Conservation (phyloP, 805 yeast genomes). For the Candida andamanensis region DNA sequence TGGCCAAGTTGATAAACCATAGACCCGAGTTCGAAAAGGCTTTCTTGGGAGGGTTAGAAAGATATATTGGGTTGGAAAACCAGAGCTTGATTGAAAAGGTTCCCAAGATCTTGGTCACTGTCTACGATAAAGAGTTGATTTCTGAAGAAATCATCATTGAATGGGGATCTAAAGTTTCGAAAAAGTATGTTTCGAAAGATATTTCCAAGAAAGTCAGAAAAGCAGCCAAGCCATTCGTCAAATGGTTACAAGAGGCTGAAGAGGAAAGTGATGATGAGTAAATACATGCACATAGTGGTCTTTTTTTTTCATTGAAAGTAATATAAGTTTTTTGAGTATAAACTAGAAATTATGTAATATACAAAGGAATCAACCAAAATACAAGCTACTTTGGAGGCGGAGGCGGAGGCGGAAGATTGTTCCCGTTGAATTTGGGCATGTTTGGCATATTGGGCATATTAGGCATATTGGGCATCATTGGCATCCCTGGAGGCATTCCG, state of each 20-base stretch:
- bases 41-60: constrained; percentile 92
- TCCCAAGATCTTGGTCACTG: constrained; percentile 75
- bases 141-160: constrained; percentile 75
- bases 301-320: not conserved
- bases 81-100: constrained; percentile 61
- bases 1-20: constrained; percentile 67
- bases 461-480: constrained; percentile 12
- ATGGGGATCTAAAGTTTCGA: constrained; percentile 90
- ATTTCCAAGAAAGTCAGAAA: constrained; percentile 88
- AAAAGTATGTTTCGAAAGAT: constrained; percentile 90
- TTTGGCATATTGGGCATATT: constrained; percentile 3
- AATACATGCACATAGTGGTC: constrained; percentile 1
- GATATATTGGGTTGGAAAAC: constrained; percentile 79
- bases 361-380: no score
- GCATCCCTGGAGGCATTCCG: constrained; percentile 20
- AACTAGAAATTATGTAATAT: not conserved
- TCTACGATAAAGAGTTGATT: constrained; percentile 79
- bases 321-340: not conserved
- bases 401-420: constrained; percentile 18
- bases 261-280: constrained; percentile 68
- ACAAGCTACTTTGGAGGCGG: constrained; percentile 7
- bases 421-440: constrained; percentile 10
- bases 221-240: constrained; percentile 92
- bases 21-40: constrained; percentile 72
- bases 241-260: constrained; percentile 94